These are phyloP conservation scores for Aspergillus tanneri DNA, from an alignment of 2,329 filamentous ascomycete species.

Conservation along the genomic window DNA sequence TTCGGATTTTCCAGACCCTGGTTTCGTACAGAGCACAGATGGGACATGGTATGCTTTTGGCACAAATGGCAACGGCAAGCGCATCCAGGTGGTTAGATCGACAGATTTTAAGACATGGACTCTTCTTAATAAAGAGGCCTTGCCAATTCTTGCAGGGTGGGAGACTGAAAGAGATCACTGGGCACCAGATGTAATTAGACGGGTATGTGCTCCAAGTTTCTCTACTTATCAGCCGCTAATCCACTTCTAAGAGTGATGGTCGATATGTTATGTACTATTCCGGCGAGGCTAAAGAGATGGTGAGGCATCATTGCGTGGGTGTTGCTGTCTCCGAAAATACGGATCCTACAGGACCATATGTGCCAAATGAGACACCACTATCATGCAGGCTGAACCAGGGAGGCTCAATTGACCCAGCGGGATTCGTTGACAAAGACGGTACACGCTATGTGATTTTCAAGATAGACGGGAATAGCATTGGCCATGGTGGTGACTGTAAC, in stretches of 20 bases:
- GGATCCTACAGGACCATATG: conserved; percentile 46
- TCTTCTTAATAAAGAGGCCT: conserved; percentile 48
- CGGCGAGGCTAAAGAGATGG: conserved; percentile 43
- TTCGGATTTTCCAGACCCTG: conserved; percentile 36
- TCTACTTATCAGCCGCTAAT: no score
- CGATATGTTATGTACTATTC: conserved; percentile 61
- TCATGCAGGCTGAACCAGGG: conserved; percentile 54
- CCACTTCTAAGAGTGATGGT: conserved; percentile 35
- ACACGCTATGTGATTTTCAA: conserved; percentile 63
- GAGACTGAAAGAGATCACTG: conserved; percentile 54
- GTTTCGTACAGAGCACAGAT: conserved; percentile 30
- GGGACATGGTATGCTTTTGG: conserved; percentile 38
- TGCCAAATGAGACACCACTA: conserved; percentile 47
- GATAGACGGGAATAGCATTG: conserved; percentile 60
- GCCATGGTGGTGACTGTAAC: conserved; percentile 45
- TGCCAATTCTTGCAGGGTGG: conserved; percentile 55
- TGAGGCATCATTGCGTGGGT: conserved; percentile 57
- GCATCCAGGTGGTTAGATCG: conserved; percentile 47
- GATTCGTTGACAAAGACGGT: conserved; percentile 56
- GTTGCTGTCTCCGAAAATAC: conserved; percentile 45
- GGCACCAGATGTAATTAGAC: conserved; percentile 59
- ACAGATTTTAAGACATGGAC: conserved; percentile 50
- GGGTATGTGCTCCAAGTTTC: no score
- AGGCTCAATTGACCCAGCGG: conserved; percentile 62
- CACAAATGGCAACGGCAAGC: conserved; percentile 24